Evolutionary conservation across 352 stramenopile species (phyloP).

Genomic region (Lagenidium giganteum): DNA sequence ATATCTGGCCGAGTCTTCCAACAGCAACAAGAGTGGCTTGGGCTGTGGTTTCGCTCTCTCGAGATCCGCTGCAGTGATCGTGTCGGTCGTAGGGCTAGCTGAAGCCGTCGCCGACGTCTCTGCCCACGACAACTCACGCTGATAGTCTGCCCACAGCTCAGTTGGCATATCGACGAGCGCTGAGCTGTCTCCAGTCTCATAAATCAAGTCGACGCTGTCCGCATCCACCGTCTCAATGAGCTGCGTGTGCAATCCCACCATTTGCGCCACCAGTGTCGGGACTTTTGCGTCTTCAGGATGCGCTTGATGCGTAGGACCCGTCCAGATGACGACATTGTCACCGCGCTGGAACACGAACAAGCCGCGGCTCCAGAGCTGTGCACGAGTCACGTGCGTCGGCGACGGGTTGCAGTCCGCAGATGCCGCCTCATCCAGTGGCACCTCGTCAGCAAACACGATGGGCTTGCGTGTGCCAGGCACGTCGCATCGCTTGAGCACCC

Average conservation of each 20-base stretch:
- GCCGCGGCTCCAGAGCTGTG: conserved; percentile 29
- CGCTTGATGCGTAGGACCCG: too few relatives aligned
- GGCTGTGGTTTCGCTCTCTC: too few relatives aligned
- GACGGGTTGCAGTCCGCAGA: conserved; percentile 6
- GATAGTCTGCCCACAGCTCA: too few relatives aligned
- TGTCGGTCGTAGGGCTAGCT: too few relatives aligned
- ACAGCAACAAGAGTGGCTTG: conserved; percentile 28
- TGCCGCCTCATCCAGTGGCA: too few relatives aligned
- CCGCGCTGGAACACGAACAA: conserved; percentile 37
- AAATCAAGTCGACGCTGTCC: too few relatives aligned
- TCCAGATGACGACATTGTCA: conserved; percentile 33
- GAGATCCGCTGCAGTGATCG: too few relatives aligned
- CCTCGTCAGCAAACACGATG: background rate
- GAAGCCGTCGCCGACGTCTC: too few relatives aligned
- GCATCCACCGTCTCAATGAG: conserved; percentile 3
- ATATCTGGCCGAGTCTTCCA: conserved; percentile 19
- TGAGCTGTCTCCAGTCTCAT: too few relatives aligned
- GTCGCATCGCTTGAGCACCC: conserved; percentile 54
- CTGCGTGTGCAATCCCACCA: conserved; percentile 19
- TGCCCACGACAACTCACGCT: too few relatives aligned
- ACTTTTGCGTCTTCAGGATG: too few relatives aligned
- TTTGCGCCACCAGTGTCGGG: conserved; percentile 10
- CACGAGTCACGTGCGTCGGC: background rate
- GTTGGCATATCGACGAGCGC: too few relatives aligned
- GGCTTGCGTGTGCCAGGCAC: conserved; percentile 5